Evolutionary conservation across 2,329 filamentous ascomycete genomes (phyloP), one percentile per base, ranked within the genome.

Genomic region (Scleromitrula shiraiana): DNA sequence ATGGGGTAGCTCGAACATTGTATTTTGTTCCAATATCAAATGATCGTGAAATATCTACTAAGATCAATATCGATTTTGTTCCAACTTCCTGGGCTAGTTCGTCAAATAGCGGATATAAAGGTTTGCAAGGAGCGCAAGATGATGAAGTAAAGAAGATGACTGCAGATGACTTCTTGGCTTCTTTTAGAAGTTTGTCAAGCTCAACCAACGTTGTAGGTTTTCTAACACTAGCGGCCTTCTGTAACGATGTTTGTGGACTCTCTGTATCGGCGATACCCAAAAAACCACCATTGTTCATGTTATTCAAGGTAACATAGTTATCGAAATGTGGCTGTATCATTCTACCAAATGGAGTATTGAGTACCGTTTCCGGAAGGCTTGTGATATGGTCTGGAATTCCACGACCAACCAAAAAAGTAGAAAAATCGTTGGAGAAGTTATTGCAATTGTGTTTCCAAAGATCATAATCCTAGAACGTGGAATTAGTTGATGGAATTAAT

Each of bases 401-500:
- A 57, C 82, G 85, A 19, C 93, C 91, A 1, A 96, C 72, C 0
- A 97, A 72, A 54, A 97, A 97, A 66, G 87, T 93, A 53, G 88
- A 74, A 56, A 97, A 83, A 52, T 95, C 89, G 62, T 97, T 91
- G 3, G 86, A 88, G 67, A 97, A 98, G 66, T 96, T 96, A 70
- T 97, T 98, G 71, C 91, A 97, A 64, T 98, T 98, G 67, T 96
- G 89, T 59, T 70, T 87, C 65, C 78, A 95, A 5, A 96, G 70
- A 62, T 96, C 88, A 62, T 97, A 97, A 1, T 87, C 85, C 78
- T 88, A 7, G 29, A 17, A n/a, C 24, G 3, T n/a, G 20, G 8
- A 12, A 20, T 44, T 58, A 39, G 53, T 40, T 30, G 15, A 40
- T 26, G 24, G 24, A 4, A 24, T 2, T 20, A 26, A 8, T 12